Evolutionary conservation across 2,329 filamentous ascomycete genomes (phyloP), one percentile per base, ranked within the genome.

Genomic region (Penicillium sp.): DNA sequence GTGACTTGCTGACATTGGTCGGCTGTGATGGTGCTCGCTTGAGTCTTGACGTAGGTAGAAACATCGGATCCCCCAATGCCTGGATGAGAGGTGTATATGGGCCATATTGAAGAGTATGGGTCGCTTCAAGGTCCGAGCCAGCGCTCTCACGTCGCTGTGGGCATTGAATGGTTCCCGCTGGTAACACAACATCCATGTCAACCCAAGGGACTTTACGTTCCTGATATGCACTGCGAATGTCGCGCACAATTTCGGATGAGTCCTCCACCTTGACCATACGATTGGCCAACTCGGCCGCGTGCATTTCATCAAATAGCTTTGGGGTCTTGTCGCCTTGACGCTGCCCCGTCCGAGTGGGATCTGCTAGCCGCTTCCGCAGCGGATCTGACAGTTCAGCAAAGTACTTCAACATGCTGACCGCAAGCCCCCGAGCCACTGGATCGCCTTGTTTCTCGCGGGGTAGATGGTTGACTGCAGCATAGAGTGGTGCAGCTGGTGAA

Each of bases 381-480:
- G 85, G 82, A 57, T 90, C 85, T 25, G 93, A 88, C 55, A 99
- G 83, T 78, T 98, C 94, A 63, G 86, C 85, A 74, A 97, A 98
- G 82, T 97, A 99, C 76, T 96, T 97, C 81, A 89, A 90, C 68
- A 99, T 83, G 59, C 92, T 93, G 77, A 98, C 96, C 52, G 94
- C 95, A 58, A 99, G 84, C 19, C 90, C 95, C 49, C 95, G 89
- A 78, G 90, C 96, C 66, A 96, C 84, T 77, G 98, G 94, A 75
- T 98, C 94, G 71, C 94, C 94, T 81, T 98, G 95, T 77, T 93
- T 93, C 75, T 97, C 94, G 73, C 93, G 89, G 45, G 95, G 93
- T 46, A 99, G 85, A 75, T 93, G 88, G 74, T 91, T 89, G 76
- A 99, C 95, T 57, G 93, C 94, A 67, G 88, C 86, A 78, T 98